Percentiles rank a stretch among this genome's conserved stretches.
These are phyloP conservation scores for Asterionellopsis glacialis DNA, from an alignment of 108 stramenopile genomes.

Conservation along the genomic window DNA sequence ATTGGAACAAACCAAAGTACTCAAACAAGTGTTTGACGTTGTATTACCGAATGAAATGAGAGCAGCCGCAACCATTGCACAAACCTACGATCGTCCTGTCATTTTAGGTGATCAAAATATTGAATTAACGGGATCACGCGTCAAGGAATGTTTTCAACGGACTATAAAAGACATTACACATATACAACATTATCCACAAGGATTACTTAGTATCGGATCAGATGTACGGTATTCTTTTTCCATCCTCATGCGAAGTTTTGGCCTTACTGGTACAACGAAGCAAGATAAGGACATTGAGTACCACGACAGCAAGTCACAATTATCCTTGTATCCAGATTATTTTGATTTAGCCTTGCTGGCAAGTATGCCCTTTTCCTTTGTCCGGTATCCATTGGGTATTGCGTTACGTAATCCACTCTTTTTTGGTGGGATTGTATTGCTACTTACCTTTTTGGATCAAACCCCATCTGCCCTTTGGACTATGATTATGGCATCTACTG, in stretches of 20 bases:
- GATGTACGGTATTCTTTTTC: no score
- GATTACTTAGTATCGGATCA: no score
- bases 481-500: no score
- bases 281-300: no score
- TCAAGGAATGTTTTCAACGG: constrained; percentile 37
- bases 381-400: neutral
- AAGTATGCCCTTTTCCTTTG: neutral
- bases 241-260: no score
- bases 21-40: constrained; percentile 12
- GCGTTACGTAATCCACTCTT: constrained; percentile 22
- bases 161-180: constrained; percentile 18
- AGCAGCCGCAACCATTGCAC: constrained; percentile 47
- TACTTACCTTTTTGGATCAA: no score
- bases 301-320: no score
- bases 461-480: no score
- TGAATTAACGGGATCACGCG: constrained; percentile 40
- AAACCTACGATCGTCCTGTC: constrained; percentile 42
- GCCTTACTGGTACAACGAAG: no score
- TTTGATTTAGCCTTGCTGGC: no score
- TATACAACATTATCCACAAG: no score
- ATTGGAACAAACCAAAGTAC: constrained; percentile 8
- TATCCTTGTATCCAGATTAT: no score
- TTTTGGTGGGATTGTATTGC: constrained; percentile 3
- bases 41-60: constrained; percentile 50
- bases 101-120: constrained; percentile 65